Evolutionary conservation across 2,329 filamentous ascomycete genomes (phyloP).

Genomic region (Dothiorella sarmentorum): DNA sequence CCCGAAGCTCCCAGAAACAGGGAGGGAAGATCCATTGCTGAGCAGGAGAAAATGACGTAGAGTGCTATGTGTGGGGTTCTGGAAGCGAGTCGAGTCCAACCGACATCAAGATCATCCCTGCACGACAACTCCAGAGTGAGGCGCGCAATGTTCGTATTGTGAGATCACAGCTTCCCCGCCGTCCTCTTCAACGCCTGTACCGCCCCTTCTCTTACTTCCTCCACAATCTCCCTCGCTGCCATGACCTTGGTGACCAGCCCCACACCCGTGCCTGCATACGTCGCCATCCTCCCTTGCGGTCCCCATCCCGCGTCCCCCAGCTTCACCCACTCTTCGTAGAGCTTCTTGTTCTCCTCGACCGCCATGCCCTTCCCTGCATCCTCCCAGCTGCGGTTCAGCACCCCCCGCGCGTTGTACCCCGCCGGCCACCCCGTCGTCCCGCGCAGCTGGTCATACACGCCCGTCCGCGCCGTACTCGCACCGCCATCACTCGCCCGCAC

Average conservation of each 20-base stretch:
- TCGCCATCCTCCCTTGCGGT: conserved; percentile 50
- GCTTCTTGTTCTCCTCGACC: conserved; percentile 43
- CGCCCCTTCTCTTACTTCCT: conserved; percentile 43
- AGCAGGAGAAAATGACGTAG: conserved; percentile 7
- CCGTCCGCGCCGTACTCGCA: conserved; percentile 48
- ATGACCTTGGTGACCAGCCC: conserved; percentile 54
- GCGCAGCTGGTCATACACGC: conserved; percentile 52
- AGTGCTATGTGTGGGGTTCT: not conserved
- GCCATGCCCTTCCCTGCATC: conserved; percentile 41
- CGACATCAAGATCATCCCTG: conserved; percentile 3
- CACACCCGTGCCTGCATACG: conserved; percentile 61
- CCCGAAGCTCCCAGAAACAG: not conserved
- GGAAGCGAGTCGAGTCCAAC: not conserved
- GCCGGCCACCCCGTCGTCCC: conserved; percentile 55
- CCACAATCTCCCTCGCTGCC: conserved; percentile 52
- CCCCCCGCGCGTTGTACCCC: conserved; percentile 55
- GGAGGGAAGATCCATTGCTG: not conserved
- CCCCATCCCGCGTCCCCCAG: conserved; percentile 54
- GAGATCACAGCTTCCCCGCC: conserved; percentile 10
- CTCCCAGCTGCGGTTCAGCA: conserved; percentile 54
- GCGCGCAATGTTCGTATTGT: not conserved
- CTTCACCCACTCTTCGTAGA: conserved; percentile 48
- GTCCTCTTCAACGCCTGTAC: conserved; percentile 29
- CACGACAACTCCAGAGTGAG: too few relatives aligned
- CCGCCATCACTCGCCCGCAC: conserved; percentile 50